Percentiles rank a stretch among this genome's conserved stretches.
Conservation (phyloP, 305 asterid species). For the Fraxinus xanthoxyloides region DNA sequence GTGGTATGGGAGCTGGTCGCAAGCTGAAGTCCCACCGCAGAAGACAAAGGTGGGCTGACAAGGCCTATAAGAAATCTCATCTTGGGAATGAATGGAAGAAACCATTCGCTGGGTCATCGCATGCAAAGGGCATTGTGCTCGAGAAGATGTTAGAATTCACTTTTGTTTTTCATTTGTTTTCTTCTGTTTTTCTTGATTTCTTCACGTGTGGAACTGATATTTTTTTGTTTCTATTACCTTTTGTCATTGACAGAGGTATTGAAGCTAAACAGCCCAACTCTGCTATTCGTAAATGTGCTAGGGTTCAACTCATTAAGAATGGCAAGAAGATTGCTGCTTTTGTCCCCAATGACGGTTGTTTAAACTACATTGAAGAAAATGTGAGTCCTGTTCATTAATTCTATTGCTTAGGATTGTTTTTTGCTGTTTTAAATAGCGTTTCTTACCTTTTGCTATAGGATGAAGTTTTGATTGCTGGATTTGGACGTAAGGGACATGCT, state of each 20-base stretch:
- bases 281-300: constrained; percentile 83
- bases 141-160: constrained; percentile 53
- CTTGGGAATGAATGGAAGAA: constrained; percentile 74
- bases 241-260: constrained; percentile 48
- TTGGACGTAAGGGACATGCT: constrained; percentile 86
- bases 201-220: not conserved
- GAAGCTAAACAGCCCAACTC: constrained; percentile 91
- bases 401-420: not conserved
- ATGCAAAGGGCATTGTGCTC: constrained; percentile 69
- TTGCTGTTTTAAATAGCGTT: not conserved
- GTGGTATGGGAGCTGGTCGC: constrained; percentile 66
- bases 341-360: constrained; percentile 76
- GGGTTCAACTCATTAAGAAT: constrained; percentile 78
- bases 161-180: not conserved
- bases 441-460: constrained; percentile 37
- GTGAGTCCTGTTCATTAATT: constrained; percentile 24
- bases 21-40: constrained; percentile 67
- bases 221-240: not conserved
- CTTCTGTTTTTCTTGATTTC: not conserved
- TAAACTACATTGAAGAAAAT: constrained; percentile 71
- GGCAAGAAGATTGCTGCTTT: constrained; percentile 83
- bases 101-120: constrained; percentile 71
- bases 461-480: constrained; percentile 86
- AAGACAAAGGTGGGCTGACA: constrained; percentile 62
- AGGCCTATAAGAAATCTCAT: constrained; percentile 67